Evolutionary conservation across 1,284 basidiomycete genomes (phyloP), one percentile per base, ranked within the genome.

Genomic region (Lentinula novae-zelandiae): DNA sequence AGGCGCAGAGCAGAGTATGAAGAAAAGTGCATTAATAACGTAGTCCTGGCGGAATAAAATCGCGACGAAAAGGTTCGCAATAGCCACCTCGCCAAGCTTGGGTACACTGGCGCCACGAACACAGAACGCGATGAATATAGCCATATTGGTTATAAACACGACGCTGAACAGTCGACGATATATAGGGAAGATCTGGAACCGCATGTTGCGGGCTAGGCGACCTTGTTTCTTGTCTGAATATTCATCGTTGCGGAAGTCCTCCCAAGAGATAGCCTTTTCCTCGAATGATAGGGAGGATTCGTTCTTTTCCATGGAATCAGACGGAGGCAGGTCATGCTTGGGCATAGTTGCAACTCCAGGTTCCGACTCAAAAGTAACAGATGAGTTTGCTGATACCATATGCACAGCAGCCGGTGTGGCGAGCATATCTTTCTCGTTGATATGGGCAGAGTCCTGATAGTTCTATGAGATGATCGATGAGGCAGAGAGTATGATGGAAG

Each of bases 201-300:
- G 75, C 17, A 79, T 56, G 64, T 79, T 78, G 58, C 78, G 75
- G 46, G 75, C 34, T 33, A 67, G 60, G 62, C 73, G 74, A n/a
- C 75, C 10, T 56, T 84, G 76, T 5, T 67, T 76, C 69, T 86
- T 85, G n/a, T 79, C 73, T 1, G 83, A 83, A 3, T 84, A 65
- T 5, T 70, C 68, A 58, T 83, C 82, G 50, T 83, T 74, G 60
- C 78, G 67, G 68, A 84, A 85, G 8, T 82, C 83, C 31, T 80
- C 77, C 48, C 49, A 49, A 15, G 39, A 44, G 20, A 55, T 55
- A n/a, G 33, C 27, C 31, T 34, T 48, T 48, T 54, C 44, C 15
- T 42, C 44, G 3, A 54, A 31, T 12, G 52, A 54, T 6, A 53
- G 39, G 13, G 46, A 56, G 12, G 53, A 39, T 12, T 27, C 20